These are phyloP conservation scores for Nicotiana obtusifolia DNA, from an alignment of 257 asterid species.

Conservation along the genomic window DNA sequence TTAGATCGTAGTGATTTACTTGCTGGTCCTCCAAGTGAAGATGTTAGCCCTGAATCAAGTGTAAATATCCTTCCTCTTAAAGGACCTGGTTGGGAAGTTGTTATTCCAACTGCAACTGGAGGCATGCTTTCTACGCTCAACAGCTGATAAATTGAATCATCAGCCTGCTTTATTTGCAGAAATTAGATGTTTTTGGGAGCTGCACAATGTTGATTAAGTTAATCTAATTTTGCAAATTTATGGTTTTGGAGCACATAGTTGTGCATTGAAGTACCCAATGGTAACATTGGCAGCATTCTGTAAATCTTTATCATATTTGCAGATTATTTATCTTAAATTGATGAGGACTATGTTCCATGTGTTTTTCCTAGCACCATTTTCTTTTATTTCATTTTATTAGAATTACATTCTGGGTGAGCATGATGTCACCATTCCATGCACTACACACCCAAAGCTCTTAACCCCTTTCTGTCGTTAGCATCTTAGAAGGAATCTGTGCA, in stretches of 20 bases:
- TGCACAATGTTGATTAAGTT: neutral
- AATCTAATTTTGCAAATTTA: neutral
- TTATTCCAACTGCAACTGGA: constrained; percentile 64
- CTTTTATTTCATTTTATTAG: neutral
- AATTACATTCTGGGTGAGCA: neutral
- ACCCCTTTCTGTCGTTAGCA: neutral
- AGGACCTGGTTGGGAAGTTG: constrained; percentile 99
- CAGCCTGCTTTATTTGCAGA: neutral
- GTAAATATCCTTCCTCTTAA: constrained; percentile 41
- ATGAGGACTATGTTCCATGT: neutral
- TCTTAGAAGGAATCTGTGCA: neutral
- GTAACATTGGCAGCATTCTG: neutral
- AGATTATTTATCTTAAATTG: neutral
- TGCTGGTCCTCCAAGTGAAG: constrained; percentile 18
- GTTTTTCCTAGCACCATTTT: neutral
- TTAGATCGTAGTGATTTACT: constrained; percentile 79
- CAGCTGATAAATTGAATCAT: constrained; percentile 28
- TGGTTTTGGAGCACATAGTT: neutral
- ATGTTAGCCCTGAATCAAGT: constrained; percentile 1
- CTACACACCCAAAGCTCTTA: too few relatives aligned
- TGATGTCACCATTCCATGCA: too few relatives aligned
- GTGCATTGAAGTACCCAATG: neutral
- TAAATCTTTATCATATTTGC: neutral
- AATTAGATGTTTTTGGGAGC: constrained; percentile 12
- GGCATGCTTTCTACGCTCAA: constrained; percentile 80